Percentiles rank a stretch among this genome's conserved stretches.
phyloP scores from a whole-genome alignment of 2,329 filamentous ascomycete species.

The Aspergillus ochraceoroseus region DNA sequence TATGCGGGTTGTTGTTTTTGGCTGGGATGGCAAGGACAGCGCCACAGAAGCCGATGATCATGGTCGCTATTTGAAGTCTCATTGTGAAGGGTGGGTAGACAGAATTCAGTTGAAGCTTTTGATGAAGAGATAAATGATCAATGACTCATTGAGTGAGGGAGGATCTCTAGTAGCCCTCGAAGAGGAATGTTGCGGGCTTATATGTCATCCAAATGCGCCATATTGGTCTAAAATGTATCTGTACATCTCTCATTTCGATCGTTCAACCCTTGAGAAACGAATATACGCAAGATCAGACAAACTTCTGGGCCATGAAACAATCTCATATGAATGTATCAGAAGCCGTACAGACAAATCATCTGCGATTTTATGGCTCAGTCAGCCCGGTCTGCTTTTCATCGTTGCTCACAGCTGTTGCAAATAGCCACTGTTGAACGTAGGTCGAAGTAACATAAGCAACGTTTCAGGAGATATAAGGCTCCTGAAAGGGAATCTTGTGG shows the following conservation, averaged over 20 bases:
- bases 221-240: no score
- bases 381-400: not conserved
- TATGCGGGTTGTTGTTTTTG: not conserved
- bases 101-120: no score
- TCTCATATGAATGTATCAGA: not conserved
- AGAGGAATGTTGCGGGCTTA: not conserved
- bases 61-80: slow-evolving; percentile 10
- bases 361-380: not conserved
- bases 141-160: not conserved
- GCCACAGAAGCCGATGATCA: slow-evolving; percentile 14
- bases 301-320: not conserved
- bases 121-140: no score
- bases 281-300: slow-evolving; percentile 3
- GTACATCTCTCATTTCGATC: not conserved
- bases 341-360: not conserved
- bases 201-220: no score
- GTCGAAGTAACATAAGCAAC: not conserved
- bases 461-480: not conserved
- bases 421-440: not conserved
- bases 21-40: slow-evolving; percentile 10
- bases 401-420: not conserved
- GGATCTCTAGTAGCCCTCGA: not conserved
- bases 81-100: slow-evolving; percentile 5
- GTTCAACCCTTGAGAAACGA: not conserved
- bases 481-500: no score